A percentile compares a stretch with the other conserved stretches of the same genome.
These are phyloP conservation scores for Puccinia horiana DNA, from an alignment of 1,284 basidiomycete species.

Conservation along the genomic window DNA sequence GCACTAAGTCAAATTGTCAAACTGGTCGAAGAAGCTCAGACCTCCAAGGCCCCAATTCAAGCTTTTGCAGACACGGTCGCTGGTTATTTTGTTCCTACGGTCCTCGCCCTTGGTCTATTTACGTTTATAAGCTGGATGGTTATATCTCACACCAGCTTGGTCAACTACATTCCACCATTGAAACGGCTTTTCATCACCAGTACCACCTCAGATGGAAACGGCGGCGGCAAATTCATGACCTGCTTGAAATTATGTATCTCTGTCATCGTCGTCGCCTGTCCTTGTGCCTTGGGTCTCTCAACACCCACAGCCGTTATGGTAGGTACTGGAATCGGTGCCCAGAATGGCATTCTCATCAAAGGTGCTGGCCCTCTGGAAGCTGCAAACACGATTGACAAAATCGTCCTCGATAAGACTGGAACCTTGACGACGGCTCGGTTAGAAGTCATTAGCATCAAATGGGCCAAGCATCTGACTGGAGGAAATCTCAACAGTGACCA, in stretches of 20 bases:
- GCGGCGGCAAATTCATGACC: constrained; percentile 70
- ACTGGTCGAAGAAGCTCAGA: constrained; percentile 96
- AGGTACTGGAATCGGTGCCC: constrained; percentile 93
- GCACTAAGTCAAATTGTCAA: constrained; percentile 93
- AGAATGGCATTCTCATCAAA: constrained; percentile 97
- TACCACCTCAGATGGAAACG: constrained; percentile 13
- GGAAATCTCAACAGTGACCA: neutral
- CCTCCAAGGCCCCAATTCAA: constrained; percentile 95
- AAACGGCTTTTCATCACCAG: constrained; percentile 65
- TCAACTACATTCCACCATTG: constrained; percentile 70
- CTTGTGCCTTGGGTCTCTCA: constrained; percentile 91
- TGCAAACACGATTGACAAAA: constrained; percentile 74
- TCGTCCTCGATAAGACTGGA: constrained; percentile 96
- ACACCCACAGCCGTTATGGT: constrained; percentile 99
- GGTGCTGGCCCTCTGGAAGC: constrained; percentile 92
- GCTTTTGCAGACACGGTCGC: constrained; percentile 93
- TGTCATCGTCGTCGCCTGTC: constrained; percentile 96
- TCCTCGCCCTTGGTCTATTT: constrained; percentile 75
- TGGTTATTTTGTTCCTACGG: constrained; percentile 90
- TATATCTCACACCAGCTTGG: constrained; percentile 68
- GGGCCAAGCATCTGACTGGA: constrained; percentile 65
- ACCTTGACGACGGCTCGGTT: constrained; percentile 89
- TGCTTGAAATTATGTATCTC: constrained; percentile 97
- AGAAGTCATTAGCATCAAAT: constrained; percentile 71
- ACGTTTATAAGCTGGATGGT: constrained; percentile 86